A percentile compares a stretch with the other conserved stretches of the same genome.
These are phyloP conservation scores for Ustilago loliicola DNA, from an alignment of 1,284 basidiomycete genomes.

Conservation along the genomic window DNA sequence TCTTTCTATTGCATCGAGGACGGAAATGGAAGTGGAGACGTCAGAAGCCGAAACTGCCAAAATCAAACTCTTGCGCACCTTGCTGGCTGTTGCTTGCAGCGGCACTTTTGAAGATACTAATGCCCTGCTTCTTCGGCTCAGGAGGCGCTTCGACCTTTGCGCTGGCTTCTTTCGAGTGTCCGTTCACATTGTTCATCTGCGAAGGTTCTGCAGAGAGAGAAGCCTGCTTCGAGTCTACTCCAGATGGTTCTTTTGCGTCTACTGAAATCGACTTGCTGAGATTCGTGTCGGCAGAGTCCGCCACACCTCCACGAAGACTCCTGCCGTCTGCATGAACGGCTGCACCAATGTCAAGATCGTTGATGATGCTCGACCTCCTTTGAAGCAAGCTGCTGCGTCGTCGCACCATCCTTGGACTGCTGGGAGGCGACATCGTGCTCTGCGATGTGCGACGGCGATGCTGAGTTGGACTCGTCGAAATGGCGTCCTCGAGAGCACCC, in stretches of 20 bases:
- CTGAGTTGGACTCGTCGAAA: constrained; percentile 14
- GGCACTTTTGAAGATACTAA: constrained; percentile 53
- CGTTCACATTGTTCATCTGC: neutral
- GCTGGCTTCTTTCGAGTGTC: neutral
- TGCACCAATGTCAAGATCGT: constrained; percentile 52
- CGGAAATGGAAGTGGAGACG: neutral
- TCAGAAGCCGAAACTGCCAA: constrained; percentile 60
- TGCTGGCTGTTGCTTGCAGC: constrained; percentile 54
- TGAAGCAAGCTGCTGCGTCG: constrained; percentile 47
- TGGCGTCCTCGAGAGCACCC: neutral
- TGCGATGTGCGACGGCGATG: constrained; percentile 30
- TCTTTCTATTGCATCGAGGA: constrained; percentile 11
- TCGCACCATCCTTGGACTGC: constrained; percentile 36
- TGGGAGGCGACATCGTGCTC: constrained; percentile 40
- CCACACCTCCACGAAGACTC: neutral
- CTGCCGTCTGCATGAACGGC: neutral
- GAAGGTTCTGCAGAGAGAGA: constrained; percentile 16
- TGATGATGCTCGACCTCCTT: constrained; percentile 53
- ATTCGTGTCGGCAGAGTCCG: neutral
- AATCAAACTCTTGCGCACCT: constrained; percentile 60
- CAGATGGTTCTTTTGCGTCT: constrained; percentile 1
- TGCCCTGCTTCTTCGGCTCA: constrained; percentile 44
- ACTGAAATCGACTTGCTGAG: neutral
- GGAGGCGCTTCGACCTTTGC: neutral
- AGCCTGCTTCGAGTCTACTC: neutral